Evolutionary conservation across 371 early-diverging fungal genomes (phyloP).

Genomic region (Apophysomyces elegans): DNA sequence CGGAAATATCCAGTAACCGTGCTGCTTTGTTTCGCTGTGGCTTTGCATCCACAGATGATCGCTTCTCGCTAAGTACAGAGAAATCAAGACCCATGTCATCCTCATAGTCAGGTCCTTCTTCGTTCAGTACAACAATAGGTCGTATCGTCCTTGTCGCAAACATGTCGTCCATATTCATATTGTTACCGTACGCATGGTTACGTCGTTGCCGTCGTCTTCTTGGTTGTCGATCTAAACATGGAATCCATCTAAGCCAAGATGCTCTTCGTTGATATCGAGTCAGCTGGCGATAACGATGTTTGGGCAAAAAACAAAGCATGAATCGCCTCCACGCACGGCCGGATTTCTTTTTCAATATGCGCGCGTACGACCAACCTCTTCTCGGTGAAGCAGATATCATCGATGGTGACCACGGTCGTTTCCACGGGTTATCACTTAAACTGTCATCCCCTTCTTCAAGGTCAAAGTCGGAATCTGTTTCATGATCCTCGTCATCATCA

Average conservation of each 20-base stretch:
- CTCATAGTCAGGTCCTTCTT: conserved; percentile 29
- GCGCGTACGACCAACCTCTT: conserved; percentile 1
- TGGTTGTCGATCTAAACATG: not conserved
- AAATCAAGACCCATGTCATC: conserved; percentile 47
- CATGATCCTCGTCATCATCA: conserved; percentile 19
- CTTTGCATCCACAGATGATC: not conserved
- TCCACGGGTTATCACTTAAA: conserved; percentile 17
- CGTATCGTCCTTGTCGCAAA: conserved; percentile 49
- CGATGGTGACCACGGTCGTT: conserved; percentile 23
- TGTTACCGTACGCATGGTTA: conserved; percentile 1
- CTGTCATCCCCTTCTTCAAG: conserved; percentile 14
- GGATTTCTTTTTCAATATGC: conserved; percentile 13
- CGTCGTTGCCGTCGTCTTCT: conserved; percentile 2
- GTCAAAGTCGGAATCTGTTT: conserved; percentile 14
- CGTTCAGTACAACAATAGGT: conserved; percentile 21
- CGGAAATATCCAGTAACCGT: conserved; percentile 39
- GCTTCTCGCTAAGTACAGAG: conserved; percentile 32
- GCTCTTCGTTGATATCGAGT: not conserved
- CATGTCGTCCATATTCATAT: conserved; percentile 37
- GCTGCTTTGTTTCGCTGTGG: conserved; percentile 30
- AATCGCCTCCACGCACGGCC: not conserved
- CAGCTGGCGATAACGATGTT: conserved; percentile 19
- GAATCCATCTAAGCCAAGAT: conserved; percentile 1
- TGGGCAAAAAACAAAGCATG: conserved; percentile 4
- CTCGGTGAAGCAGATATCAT: conserved; percentile 2